Evolutionary conservation across 345 rosid species (phyloP).

Genomic region (Conringia planisiliqua): DNA sequence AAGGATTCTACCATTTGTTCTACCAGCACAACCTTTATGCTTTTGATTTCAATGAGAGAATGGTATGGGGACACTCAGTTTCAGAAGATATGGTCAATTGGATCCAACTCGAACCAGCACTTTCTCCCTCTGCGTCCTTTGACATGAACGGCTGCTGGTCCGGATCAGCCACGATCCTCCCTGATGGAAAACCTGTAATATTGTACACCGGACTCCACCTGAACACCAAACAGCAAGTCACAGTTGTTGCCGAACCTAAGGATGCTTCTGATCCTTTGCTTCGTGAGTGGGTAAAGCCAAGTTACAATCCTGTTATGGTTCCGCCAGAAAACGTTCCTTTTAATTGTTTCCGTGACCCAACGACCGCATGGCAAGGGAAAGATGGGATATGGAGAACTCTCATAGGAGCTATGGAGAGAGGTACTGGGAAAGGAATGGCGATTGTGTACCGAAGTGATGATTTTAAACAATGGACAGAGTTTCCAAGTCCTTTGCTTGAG

Average conservation of each 20-base stretch:
- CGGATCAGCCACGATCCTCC: conserved; percentile 62
- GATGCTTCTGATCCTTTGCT: conserved; percentile 61
- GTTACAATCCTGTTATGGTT: conserved; percentile 54
- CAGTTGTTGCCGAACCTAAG: conserved; percentile 56
- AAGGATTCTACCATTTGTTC: conserved; percentile 50
- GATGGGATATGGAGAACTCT: conserved; percentile 57
- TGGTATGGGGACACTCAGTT: conserved; percentile 71
- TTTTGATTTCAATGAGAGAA: conserved; percentile 40
- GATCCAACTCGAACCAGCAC: conserved; percentile 55
- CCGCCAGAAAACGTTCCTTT: conserved; percentile 29
- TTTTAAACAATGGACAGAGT: conserved; percentile 46
- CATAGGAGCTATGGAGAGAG: conserved; percentile 30
- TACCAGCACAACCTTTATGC: conserved; percentile 54
- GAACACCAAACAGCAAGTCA: conserved; percentile 41
- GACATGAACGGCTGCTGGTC: conserved; percentile 73
- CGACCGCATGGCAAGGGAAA: conserved; percentile 60
- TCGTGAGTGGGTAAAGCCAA: conserved; percentile 53
- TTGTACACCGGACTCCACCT: conserved; percentile 54
- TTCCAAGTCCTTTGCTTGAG: conserved; percentile 43
- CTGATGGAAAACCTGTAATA: conserved; percentile 51
- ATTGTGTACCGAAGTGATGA: conserved; percentile 39
- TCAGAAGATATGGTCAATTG: conserved; percentile 68
- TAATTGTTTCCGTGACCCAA: conserved; percentile 61
- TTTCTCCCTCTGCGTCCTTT: conserved; percentile 48
- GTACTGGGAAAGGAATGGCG: conserved; percentile 42